Base-by-base conservation (phyloP, 164 flowering plant genomes). In the Stephania japonica region DNA sequence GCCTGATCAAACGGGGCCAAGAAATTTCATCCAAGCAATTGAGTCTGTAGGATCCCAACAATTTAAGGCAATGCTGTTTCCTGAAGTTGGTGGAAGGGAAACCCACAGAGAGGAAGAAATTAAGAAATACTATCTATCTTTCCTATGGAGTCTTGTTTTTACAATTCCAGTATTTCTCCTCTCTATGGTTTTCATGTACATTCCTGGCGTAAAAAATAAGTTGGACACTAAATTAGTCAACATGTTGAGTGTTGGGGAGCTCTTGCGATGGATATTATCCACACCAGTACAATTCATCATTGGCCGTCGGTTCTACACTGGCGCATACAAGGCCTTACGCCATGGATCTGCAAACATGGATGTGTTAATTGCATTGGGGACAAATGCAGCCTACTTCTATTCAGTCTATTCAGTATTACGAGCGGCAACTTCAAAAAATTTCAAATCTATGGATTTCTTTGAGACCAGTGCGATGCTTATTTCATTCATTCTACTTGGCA, bases 391-490 rank as follows among this genome's bases (percentile, higher is more conserved):
- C 10, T 94, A 94, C 73, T 92, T 94, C 75, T 94, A 89, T 77
- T 94, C 98, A 0, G 91, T 87, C n/a, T 94, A 91, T 71, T 76
- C 87, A 0, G 87, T 90, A 49, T 44, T 88, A 66, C 82, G 91
- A 76, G 89, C 92, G 32, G 94, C 91, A 19, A 77, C 83, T 12
- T 91, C 97, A 67, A 69, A 67, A 9, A 50, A 75, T 75, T 92
- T 88, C 72, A 72, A 77, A 79, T 82, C 87, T 7, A 85, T 85
- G 6, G 97, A 92, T 86, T 94, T 92, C 79, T 94, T 94, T 73
- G 98, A 94, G 83, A 94, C 99, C 8, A 94, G 98, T 74, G 73
- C 99, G 18, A 92, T 92, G 99, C 92, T 94, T 18, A 92, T 92
- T 42, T 90, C 96, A 24, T 92, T 92, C 75, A 91, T 94, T 74